Evolutionary conservation across 2,329 filamentous ascomycete species (phyloP).

Genomic region (Monosporascus sp.): DNA sequence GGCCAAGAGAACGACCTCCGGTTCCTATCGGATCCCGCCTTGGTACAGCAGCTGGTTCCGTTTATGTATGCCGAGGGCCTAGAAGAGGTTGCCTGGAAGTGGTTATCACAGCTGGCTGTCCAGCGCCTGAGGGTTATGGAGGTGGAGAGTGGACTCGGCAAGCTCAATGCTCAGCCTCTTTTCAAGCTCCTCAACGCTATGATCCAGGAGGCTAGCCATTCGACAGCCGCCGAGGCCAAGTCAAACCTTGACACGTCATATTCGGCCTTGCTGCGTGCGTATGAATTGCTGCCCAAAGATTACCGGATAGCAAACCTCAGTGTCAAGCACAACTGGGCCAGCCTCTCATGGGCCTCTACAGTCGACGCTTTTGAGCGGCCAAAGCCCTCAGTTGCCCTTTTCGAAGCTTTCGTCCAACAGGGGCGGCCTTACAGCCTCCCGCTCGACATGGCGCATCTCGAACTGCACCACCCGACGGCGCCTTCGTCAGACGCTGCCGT

Average conservation of each 20-base stretch:
- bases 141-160: conserved; percentile 11
- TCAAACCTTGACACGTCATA: conserved; percentile 46
- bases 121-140: conserved; percentile 11
- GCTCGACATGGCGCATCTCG: conserved; percentile 48
- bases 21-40: conserved; percentile 37
- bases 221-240: conserved; percentile 21
- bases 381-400: conserved; percentile 41
- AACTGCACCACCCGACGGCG: conserved; percentile 47
- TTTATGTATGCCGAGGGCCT: conserved; percentile 49
- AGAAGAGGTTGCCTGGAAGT: conserved; percentile 47
- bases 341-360: conserved; percentile 47
- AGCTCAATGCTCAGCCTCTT: conserved; percentile 22
- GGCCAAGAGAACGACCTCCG: conserved; percentile 39
- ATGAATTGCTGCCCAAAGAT: conserved; percentile 32
- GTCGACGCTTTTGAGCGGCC: conserved; percentile 41
- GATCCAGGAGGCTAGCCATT: conserved; percentile 24
- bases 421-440: conserved; percentile 34
- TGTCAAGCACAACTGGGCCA: conserved; percentile 39
- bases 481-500: conserved; percentile 44
- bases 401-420: conserved; percentile 46
- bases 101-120: conserved; percentile 39
- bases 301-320: conserved; percentile 29
- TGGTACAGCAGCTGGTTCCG: conserved; percentile 36
- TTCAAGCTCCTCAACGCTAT: conserved; percentile 34
- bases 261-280: conserved; percentile 40